These are phyloP conservation scores for Penicillium crustosum DNA, from an alignment of 2,329 filamentous ascomycete genomes.

Conservation along the genomic window DNA sequence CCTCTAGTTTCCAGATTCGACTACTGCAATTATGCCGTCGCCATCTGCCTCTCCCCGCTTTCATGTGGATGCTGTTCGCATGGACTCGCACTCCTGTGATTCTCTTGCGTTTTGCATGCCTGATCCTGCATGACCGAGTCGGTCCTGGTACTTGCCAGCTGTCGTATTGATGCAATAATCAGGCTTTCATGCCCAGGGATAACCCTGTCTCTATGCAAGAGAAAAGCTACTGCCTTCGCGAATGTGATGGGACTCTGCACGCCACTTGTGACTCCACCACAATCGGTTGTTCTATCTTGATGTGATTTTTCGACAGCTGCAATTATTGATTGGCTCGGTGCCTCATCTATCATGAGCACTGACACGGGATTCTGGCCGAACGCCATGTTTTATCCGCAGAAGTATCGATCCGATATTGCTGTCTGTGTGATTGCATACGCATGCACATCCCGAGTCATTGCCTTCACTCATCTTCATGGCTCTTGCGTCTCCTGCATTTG, in stretches of 20 bases:
- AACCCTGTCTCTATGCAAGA: conserved; percentile 27
- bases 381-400: conserved; percentile 9
- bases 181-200: conserved; percentile 24
- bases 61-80: conserved; percentile 32
- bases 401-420: conserved; percentile 15
- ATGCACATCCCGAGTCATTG: conserved; percentile 16
- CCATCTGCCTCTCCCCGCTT: conserved; percentile 33
- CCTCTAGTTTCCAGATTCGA: conserved; percentile 27
- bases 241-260: conserved; percentile 23
- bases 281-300: conserved; percentile 13
- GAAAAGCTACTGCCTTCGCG: conserved; percentile 22
- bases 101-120: conserved; percentile 30
- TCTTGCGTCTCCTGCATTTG: conserved; percentile 16
- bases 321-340: conserved; percentile 21
- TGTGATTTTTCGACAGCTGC: conserved; percentile 8
- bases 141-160: conserved; percentile 37
- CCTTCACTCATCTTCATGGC: conserved; percentile 8
- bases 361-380: conserved; percentile 18
- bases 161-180: conserved; percentile 34
- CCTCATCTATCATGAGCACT: conserved; percentile 18
- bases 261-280: conserved; percentile 20
- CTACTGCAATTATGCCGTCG: conserved; percentile 32
- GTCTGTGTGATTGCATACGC: conserved; percentile 26
- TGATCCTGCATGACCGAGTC: conserved; percentile 35
- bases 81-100: conserved; percentile 28